phyloP scores from a whole-genome alignment of 345 rosid species.

The Heritiera fomes region DNA sequence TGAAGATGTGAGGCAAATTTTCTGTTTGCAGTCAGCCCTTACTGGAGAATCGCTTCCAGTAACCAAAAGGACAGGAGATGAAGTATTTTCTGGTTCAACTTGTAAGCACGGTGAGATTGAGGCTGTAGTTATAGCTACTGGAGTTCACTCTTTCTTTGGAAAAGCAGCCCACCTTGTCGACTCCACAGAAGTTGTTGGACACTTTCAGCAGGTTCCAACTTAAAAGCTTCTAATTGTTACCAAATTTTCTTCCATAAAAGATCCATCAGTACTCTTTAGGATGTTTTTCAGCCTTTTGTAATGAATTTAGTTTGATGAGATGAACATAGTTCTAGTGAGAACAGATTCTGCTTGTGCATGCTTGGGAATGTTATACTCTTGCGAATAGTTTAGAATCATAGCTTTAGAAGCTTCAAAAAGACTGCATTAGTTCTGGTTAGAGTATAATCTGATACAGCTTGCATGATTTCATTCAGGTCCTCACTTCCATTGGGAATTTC shows the following conservation, averaged over 20 bases:
- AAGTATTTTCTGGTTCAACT: slow-evolving; percentile 90
- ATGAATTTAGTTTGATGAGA: neutral
- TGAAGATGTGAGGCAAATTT: slow-evolving; percentile 11
- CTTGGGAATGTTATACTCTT: neutral
- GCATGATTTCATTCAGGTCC: slow-evolving; percentile 55
- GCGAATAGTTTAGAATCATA: neutral
- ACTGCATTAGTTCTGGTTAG: neutral
- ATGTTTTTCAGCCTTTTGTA: neutral
- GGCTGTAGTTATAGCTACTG: slow-evolving; percentile 95
- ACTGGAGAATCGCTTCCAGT: slow-evolving; percentile 98
- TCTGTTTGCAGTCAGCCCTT: slow-evolving; percentile 67
- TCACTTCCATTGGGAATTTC: slow-evolving; percentile 92
- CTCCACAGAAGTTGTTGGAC: slow-evolving; percentile 77
- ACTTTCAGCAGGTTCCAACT: slow-evolving; percentile 73
- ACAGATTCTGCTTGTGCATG: neutral
- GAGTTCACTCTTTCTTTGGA: slow-evolving; percentile 82
- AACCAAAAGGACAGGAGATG: slow-evolving; percentile 88
- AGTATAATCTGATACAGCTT: slow-evolving; percentile 14
- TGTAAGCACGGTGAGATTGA: slow-evolving; percentile 97
- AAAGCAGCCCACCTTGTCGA: slow-evolving; percentile 92
- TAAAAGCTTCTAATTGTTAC: neutral
- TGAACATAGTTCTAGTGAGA: neutral
- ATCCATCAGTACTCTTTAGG: neutral
- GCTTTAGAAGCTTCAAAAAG: neutral
- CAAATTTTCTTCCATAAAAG: neutral